Evolutionary conservation across 768 basidiomycete species (phyloP).

Genomic region (Amanita subjunquillea): DNA sequence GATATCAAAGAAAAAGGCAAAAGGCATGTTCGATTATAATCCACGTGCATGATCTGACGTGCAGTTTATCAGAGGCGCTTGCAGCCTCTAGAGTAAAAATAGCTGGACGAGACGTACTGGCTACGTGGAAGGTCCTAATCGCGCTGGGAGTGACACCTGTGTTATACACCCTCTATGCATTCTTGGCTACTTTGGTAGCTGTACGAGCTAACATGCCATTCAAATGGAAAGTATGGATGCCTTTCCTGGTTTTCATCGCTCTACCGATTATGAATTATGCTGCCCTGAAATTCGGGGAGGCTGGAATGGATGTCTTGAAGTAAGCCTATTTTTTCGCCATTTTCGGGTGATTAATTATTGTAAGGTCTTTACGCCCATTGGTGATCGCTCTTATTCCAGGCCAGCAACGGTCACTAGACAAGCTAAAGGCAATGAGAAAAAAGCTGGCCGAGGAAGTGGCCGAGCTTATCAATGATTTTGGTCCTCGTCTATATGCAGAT

Average conservation of each 20-base stretch:
- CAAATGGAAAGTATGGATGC: constrained; percentile 62
- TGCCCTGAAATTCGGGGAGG: constrained; percentile 95
- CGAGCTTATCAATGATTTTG: constrained; percentile 78
- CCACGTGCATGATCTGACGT: background rate
- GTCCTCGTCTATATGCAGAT: constrained; percentile 78
- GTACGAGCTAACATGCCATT: constrained; percentile 55
- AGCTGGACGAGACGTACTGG: constrained; percentile 92
- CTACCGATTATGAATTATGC: constrained; percentile 88
- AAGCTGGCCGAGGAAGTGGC: constrained; percentile 78
- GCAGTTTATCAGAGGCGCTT: constrained; percentile 63
- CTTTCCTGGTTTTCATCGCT: constrained; percentile 60
- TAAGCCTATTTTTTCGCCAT: constrained; percentile 26
- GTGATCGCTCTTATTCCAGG: constrained; percentile 84
- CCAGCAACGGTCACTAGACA: constrained; percentile 71
- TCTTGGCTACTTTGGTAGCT: constrained; percentile 65
- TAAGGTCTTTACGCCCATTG: constrained; percentile 82
- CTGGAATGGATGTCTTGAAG: constrained; percentile 96
- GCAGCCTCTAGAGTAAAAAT: constrained; percentile 94
- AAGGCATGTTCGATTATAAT: constrained; percentile 37
- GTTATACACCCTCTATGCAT: constrained; percentile 75
- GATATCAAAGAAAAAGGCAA: constrained; percentile 82
- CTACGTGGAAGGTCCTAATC: constrained; percentile 95
- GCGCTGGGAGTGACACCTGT: constrained; percentile 86
- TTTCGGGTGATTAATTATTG: constrained; percentile 3
- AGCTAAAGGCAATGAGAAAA: constrained; percentile 63